Percentiles rank a stretch among this genome's conserved stretches.
Conservation (phyloP, 768 basidiomycete genomes). For the Macrocybe gigantea region DNA sequence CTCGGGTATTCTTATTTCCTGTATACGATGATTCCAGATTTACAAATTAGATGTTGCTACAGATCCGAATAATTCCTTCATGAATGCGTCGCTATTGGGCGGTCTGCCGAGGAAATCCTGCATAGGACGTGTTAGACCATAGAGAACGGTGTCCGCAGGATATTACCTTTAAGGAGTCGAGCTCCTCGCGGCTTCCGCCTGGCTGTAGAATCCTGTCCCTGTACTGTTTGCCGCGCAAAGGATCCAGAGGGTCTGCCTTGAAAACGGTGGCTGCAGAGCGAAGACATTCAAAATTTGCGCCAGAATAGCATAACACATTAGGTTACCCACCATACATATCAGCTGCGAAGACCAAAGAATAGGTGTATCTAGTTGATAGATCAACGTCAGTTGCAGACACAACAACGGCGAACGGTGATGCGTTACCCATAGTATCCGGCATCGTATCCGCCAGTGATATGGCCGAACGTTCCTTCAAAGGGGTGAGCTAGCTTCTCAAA, state of each 20-base stretch:
- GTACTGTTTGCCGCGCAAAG: conserved; percentile 60
- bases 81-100: conserved; percentile 72
- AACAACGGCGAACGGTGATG: background rate
- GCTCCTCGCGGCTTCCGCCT: conserved; percentile 77
- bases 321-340: conserved; percentile 46
- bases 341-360: conserved; percentile 60
- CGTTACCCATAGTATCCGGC: conserved; percentile 59
- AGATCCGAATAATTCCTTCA: conserved; percentile 56
- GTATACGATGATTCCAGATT: background rate
- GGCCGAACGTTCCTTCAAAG: conserved; percentile 54
- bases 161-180: conserved; percentile 67
- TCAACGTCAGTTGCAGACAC: background rate
- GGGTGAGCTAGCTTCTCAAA: background rate
- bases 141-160: background rate
- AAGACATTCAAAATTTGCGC: background rate
- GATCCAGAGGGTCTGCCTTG: conserved; percentile 70
- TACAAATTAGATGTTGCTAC: conserved; percentile 26
- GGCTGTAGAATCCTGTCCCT: conserved; percentile 68
- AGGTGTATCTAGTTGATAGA: conserved; percentile 43
- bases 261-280: conserved; percentile 58
- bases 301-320: background rate
- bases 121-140: background rate
- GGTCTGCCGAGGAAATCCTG: conserved; percentile 76
- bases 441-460: conserved; percentile 73
- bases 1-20: background rate